phyloP scores from a whole-genome alignment of 768 basidiomycete genomes.

The Daedalea quercina region DNA sequence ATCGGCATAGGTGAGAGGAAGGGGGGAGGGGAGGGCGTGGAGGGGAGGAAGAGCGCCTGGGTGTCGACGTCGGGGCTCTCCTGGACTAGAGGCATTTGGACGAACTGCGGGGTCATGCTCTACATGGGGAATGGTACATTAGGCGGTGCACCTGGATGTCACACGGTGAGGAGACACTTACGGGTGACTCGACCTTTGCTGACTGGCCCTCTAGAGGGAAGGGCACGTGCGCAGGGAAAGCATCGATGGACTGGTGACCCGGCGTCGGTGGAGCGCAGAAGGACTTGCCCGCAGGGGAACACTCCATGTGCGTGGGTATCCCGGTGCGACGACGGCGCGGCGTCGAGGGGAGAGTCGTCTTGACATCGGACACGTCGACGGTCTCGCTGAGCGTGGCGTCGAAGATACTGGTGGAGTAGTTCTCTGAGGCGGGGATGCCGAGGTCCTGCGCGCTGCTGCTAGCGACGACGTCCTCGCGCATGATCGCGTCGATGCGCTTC shows the following conservation, averaged over 20 bases:
- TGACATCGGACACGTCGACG: too few relatives aligned
- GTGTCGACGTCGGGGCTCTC: neutral
- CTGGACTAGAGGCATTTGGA: neutral
- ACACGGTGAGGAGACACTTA: neutral
- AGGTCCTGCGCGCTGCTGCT: neutral
- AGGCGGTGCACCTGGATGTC: neutral
- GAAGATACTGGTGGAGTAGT: conserved; percentile 10
- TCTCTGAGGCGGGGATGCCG: neutral
- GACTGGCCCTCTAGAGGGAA: neutral
- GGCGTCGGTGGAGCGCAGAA: neutral
- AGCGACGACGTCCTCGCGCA: neutral
- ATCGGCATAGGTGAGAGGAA: too few relatives aligned
- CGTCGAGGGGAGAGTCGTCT: neutral
- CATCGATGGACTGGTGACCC: neutral
- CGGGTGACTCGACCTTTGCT: neutral
- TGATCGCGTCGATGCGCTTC: conserved; percentile 7
- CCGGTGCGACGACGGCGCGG: neutral
- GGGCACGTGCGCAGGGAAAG: neutral
- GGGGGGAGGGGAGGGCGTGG: too few relatives aligned
- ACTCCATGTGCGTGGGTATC: neutral
- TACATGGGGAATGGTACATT: too few relatives aligned
- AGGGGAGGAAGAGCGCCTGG: neutral
- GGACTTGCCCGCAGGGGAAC: neutral
- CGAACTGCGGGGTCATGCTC: too few relatives aligned
- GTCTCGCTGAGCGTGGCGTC: conserved; percentile 2